Evolutionary conservation across 1,284 basidiomycete genomes (phyloP), one percentile per base, ranked within the genome.

Genomic region (Tranzscheliella williamsii): DNA sequence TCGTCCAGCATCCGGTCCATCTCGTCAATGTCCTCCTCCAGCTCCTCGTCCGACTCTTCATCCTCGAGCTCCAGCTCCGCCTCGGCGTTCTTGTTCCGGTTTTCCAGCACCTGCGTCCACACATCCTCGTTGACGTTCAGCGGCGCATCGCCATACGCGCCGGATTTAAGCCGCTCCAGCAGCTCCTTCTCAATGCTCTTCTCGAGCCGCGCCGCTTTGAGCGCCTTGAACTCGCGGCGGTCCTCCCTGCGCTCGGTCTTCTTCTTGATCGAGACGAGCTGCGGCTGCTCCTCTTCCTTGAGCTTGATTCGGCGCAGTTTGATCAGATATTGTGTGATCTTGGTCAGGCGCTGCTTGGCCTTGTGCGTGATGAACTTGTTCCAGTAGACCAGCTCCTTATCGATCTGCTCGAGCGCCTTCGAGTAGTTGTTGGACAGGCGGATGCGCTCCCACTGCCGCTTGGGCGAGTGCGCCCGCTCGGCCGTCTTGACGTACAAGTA

Each of bases 401-500:
- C 95, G 43, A 77, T 73, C 49, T 75, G 72, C 42, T 94, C 90
- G 38, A 99, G 81, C 3, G 95, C 93, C 78, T 90, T 91, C 31
- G 88, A 83, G 80, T 98, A 98, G 80, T 93, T 94, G 76, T 88
- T 91, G 16, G 90, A 92, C 12, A 98, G 84, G 72, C 87, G 88
- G 79, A 97, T 88, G 48, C 86, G 84, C 82, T 99, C 94, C 95
- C 95, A 98, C 89, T 96, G 91, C 70, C 89, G 86, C 27, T 90
- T 89, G 17, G 95, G 95, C 23, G 88, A 86, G 79, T 98, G 94
- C 11, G 94, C 92, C 48, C 95, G 85, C 79, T 99, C 95, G 56
- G 95, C 92, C 5, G 94, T 98, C 81, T 99, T 99, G 76, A 96
- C 85, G 78, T 91, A 98, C n/a, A 99, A 85, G 78, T 95, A 98